phyloP scores from a whole-genome alignment of 805 yeast species.

The Grigorovia yakushimaensis region DNA sequence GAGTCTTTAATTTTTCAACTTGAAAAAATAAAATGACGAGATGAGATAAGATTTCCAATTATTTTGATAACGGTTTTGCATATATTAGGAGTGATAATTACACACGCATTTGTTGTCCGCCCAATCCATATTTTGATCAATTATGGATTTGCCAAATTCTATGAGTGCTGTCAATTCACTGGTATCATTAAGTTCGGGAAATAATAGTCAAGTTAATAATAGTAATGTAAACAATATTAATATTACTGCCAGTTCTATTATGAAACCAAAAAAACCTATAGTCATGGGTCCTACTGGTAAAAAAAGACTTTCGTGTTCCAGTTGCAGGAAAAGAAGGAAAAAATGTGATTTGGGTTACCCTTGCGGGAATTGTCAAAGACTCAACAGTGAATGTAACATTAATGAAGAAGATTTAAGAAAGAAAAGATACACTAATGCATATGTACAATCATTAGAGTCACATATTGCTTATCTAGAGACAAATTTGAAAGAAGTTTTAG shows the following conservation, averaged over 20 bases:
- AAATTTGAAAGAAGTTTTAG: slow-evolving; percentile 18
- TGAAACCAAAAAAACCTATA: neutral
- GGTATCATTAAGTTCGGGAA: neutral
- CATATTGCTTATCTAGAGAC: slow-evolving; percentile 25
- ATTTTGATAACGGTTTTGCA: neutral
- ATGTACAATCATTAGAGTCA: slow-evolving; percentile 37
- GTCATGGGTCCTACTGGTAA: slow-evolving; percentile 9
- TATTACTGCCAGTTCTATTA: neutral
- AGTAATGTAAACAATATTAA: neutral
- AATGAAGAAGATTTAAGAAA: slow-evolving; percentile 42
- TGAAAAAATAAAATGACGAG: neutral
- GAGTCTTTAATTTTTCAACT: neutral
- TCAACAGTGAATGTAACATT: slow-evolving; percentile 37
- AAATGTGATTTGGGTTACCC: slow-evolving; percentile 43
- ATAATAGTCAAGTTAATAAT: neutral
- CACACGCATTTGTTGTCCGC: neutral
- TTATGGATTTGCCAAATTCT: neutral
- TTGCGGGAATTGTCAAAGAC: slow-evolving; percentile 38
- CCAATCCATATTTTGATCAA: too few species aligned
- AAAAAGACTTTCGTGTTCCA: slow-evolving; percentile 28
- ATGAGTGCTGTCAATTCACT: neutral
- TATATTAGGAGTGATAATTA: neutral
- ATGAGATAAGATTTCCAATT: neutral
- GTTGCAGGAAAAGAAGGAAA: slow-evolving; percentile 31
- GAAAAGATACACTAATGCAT: slow-evolving; percentile 39